These are phyloP conservation scores for Raffaelea deltoideospora DNA, from an alignment of 2,329 filamentous ascomycete genomes.

Conservation along the genomic window DNA sequence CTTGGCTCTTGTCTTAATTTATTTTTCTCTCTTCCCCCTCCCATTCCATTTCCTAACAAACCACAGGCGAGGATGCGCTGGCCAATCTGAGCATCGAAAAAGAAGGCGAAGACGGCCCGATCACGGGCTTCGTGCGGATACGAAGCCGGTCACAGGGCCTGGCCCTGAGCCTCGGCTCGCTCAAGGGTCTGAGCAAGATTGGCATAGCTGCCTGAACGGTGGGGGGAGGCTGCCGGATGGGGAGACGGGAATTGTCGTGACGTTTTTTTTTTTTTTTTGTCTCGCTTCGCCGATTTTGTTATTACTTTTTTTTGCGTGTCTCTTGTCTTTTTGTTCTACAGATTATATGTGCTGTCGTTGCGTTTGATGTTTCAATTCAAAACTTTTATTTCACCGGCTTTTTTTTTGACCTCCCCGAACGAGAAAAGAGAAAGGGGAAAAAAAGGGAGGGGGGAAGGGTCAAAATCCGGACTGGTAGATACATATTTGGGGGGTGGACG, in stretches of 20 bases:
- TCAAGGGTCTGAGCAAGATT: constrained; percentile 88
- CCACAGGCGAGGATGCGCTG: constrained; percentile 83
- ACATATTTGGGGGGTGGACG: too few relatives aligned
- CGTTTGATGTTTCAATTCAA: not conserved
- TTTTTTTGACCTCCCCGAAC: too few relatives aligned
- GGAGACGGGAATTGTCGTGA: too few relatives aligned
- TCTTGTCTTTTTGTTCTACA: too few relatives aligned
- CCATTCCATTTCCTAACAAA: constrained; percentile 1
- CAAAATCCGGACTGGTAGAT: too few relatives aligned
- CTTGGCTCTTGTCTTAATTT: not conserved
- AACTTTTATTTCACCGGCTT: not conserved
- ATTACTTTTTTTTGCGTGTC: not conserved
- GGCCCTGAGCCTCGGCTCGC: constrained; percentile 78
- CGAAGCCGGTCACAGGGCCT: constrained; percentile 91
- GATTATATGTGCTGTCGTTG: too few relatives aligned
- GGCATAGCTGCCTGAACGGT: constrained; percentile 25
- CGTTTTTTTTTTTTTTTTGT: too few relatives aligned
- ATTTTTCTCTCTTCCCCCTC: not conserved
- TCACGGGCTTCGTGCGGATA: constrained; percentile 96
- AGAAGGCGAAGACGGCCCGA: constrained; percentile 85
- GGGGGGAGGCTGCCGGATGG: too few relatives aligned
- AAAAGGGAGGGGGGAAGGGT: too few relatives aligned
- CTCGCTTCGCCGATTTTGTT: not conserved
- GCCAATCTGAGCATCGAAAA: constrained; percentile 97
- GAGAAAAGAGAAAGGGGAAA: too few relatives aligned